These are phyloP conservation scores for Fusarium sp. DNA, from an alignment of 2,329 filamentous ascomycete genomes.

Conservation along the genomic window DNA sequence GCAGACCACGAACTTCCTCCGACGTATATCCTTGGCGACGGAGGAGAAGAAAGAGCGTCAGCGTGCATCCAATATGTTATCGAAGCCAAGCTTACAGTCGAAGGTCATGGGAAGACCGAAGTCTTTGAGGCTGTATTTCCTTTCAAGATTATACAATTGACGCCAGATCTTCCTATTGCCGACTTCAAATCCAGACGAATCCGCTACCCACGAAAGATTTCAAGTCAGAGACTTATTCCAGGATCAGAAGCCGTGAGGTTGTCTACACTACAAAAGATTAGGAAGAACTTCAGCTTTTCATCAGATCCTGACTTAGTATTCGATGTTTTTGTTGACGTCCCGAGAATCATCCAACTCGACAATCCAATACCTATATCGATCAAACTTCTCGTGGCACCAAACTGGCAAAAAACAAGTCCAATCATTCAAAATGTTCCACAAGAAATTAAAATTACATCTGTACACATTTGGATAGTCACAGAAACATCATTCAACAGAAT, in stretches of 20 bases:
- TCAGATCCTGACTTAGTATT: background rate
- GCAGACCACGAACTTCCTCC: background rate
- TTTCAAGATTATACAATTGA: background rate
- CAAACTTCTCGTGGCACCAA: background rate
- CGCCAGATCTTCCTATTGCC: background rate
- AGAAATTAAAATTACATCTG: background rate
- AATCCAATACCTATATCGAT: background rate
- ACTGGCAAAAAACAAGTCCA: background rate
- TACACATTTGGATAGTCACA: background rate
- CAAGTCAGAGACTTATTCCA: background rate
- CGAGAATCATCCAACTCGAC: background rate
- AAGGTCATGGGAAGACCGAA: background rate
- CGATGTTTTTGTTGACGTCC: background rate
- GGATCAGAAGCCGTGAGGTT: background rate
- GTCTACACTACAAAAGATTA: background rate
- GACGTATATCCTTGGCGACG: background rate
- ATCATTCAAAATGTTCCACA: background rate
- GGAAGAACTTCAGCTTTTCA: background rate
- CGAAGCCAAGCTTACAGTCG: background rate
- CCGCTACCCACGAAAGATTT: background rate
- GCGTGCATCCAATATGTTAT: background rate
- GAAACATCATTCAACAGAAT: background rate
- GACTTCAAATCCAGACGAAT: background rate
- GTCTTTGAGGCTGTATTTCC: background rate
- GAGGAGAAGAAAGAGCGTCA: fast-evolving